A percentile compares a stretch with the other conserved stretches of the same genome.
Evolutionary conservation across 73 alveolate genomes (phyloP).

Genomic region (Uronychia setigera): DNA sequence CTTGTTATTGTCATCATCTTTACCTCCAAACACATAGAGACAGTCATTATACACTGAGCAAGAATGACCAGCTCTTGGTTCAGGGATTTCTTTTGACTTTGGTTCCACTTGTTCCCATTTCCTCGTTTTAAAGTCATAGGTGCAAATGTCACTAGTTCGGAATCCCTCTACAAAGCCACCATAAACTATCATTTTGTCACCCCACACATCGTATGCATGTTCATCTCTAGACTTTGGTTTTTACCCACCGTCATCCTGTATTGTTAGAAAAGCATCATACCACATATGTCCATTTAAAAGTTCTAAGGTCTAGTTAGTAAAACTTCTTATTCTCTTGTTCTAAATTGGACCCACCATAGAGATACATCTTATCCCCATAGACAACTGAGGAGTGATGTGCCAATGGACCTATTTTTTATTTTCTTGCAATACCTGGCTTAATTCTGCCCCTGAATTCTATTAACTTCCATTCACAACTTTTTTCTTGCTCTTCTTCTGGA

Average conservation of each 20-base stretch:
- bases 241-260: slow-evolving; percentile 16
- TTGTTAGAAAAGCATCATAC: background rate
- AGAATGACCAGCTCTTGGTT: slow-evolving; percentile 93
- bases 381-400: slow-evolving; percentile 64
- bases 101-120: slow-evolving; percentile 65
- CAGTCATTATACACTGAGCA: slow-evolving; percentile 69
- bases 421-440: slow-evolving; percentile 6
- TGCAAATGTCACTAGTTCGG: slow-evolving; percentile 78
- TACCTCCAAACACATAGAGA: slow-evolving; percentile 88
- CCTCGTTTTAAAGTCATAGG: slow-evolving; percentile 57
- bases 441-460: slow-evolving; percentile 42
- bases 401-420: slow-evolving; percentile 18
- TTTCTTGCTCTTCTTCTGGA: slow-evolving; percentile 8
- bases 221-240: slow-evolving; percentile 85
- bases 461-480: slow-evolving; percentile 50
- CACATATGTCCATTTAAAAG: slow-evolving; percentile 39
- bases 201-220: slow-evolving; percentile 76
- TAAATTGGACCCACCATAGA: slow-evolving; percentile 62
- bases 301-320: slow-evolving; percentile 47
- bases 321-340: slow-evolving; percentile 50
- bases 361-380: slow-evolving; percentile 44
- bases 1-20: slow-evolving; percentile 67
- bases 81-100: slow-evolving; percentile 12
- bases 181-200: slow-evolving; percentile 81
- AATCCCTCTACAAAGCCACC: slow-evolving; percentile 85